These are phyloP conservation scores for Stemphylium beticola DNA, from an alignment of 2,329 filamentous ascomycete genomes.

Conservation along the genomic window DNA sequence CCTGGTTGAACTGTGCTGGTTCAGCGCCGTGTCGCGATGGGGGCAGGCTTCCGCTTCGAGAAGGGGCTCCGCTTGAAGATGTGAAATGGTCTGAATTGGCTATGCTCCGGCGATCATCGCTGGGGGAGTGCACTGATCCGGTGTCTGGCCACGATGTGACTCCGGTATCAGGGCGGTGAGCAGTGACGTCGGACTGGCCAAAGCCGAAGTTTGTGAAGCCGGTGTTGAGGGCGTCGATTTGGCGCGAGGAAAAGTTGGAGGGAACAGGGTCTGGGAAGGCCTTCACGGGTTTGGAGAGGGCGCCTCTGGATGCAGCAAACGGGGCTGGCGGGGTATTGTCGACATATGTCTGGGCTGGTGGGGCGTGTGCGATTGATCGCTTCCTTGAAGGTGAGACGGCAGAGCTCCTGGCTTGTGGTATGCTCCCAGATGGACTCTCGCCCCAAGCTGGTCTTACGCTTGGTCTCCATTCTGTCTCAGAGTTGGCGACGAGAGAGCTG, in stretches of 20 bases:
- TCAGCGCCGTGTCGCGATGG: conserved; percentile 61
- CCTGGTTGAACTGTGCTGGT: conserved; percentile 42
- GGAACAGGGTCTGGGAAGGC: conserved; percentile 42
- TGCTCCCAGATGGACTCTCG: conserved; percentile 46
- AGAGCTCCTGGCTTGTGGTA: conserved; percentile 44
- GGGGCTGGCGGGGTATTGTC: conserved; percentile 35
- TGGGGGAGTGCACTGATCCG: conserved; percentile 49
- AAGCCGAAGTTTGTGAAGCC: conserved; percentile 44
- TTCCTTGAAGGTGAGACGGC: conserved; percentile 49
- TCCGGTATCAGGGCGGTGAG: conserved; percentile 34
- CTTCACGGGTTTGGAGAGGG: conserved; percentile 34
- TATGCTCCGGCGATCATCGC: conserved; percentile 50
- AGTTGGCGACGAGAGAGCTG: conserved; percentile 70
- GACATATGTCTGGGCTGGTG: conserved; percentile 40
- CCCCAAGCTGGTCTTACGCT: conserved; percentile 64
- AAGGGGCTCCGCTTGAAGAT: conserved; percentile 52
- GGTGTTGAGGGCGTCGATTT: conserved; percentile 40
- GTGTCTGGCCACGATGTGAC: conserved; percentile 45
- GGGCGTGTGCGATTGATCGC: conserved; percentile 46
- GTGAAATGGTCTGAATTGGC: conserved; percentile 54
- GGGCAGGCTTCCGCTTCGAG: conserved; percentile 63
- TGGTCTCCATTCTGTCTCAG: conserved; percentile 70
- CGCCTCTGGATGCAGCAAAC: conserved; percentile 33
- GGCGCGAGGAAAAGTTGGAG: conserved; percentile 40
- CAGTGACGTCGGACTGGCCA: conserved; percentile 36